Percentiles rank a stretch among this genome's conserved stretches.
phyloP scores from a whole-genome alignment of 768 basidiomycete genomes.

The Podaxis pistillaris region DNA sequence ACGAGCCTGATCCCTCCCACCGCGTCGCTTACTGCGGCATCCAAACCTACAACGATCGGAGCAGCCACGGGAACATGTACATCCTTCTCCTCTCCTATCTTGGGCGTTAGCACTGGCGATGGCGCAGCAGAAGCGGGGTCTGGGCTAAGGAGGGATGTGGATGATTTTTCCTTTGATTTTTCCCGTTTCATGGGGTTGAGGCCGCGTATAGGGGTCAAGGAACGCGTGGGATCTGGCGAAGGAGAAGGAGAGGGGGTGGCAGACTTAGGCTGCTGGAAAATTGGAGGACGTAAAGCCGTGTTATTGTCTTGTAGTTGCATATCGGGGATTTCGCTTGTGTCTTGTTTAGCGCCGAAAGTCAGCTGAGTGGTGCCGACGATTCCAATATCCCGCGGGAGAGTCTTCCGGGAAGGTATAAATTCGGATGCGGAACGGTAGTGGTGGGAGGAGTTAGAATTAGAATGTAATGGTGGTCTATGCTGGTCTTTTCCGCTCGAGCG shows the following conservation, averaged over 20 bases:
- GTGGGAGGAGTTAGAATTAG: conserved; percentile 11
- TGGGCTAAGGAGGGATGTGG: conserved; percentile 25
- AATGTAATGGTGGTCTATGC: neutral
- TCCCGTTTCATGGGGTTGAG: conserved; percentile 10
- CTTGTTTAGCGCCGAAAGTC: conserved; percentile 16
- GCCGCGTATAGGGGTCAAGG: conserved; percentile 16
- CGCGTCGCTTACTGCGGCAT: conserved; percentile 20
- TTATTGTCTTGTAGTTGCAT: conserved; percentile 23
- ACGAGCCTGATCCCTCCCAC: conserved; percentile 10
- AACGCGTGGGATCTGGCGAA: conserved; percentile 17
- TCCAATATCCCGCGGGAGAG: conserved; percentile 37
- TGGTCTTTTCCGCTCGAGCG: neutral
- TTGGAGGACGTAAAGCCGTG: conserved; percentile 27
- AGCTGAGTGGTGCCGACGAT: conserved; percentile 45
- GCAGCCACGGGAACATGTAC: conserved; percentile 59
- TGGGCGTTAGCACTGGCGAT: conserved; percentile 48
- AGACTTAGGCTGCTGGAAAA: conserved; percentile 28
- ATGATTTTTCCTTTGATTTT: conserved; percentile 9
- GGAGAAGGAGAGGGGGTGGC: conserved; percentile 26
- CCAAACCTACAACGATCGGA: conserved; percentile 55
- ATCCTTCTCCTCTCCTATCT: conserved; percentile 61
- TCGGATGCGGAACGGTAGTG: conserved; percentile 54
- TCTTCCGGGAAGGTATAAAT: conserved; percentile 26
- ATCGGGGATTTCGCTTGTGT: conserved; percentile 17
- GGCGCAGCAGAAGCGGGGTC: neutral